Conservation (phyloP, 1,284 basidiomycete species). For the Melampsora larici-populina region DNA sequence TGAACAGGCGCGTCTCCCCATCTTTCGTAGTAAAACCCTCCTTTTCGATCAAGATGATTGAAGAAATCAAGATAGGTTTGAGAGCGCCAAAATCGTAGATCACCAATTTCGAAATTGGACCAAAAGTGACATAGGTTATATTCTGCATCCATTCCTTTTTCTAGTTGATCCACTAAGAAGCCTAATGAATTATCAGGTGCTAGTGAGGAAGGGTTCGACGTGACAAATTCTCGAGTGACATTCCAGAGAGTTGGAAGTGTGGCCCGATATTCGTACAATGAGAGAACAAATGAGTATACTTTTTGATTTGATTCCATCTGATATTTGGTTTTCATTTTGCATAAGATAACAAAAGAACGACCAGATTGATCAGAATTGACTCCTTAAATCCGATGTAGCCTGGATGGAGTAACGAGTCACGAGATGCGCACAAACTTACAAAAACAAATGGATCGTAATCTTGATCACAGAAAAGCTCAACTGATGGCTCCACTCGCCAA, state of each 20-base stretch:
- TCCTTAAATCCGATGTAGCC: too few species aligned
- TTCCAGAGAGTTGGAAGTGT: conserved; percentile 77
- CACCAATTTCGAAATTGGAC: conserved; percentile 68
- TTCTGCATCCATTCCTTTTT: conserved; percentile 58
- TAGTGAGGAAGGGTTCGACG: conserved; percentile 66
- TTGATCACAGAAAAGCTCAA: conserved; percentile 73
- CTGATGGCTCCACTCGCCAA: conserved; percentile 78
- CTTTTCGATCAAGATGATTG: conserved; percentile 68
- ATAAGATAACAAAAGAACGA: too few species aligned
- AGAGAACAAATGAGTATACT: conserved; percentile 68
- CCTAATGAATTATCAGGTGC: conserved; percentile 68
- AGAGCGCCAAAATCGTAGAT: conserved; percentile 69
- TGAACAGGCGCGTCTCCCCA: conserved; percentile 87
- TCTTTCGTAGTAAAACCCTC: conserved; percentile 81
- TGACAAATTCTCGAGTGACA: conserved; percentile 67
- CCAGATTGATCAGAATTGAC: too few species aligned
- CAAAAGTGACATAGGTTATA: conserved; percentile 74
- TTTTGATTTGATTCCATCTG: conserved; percentile 24
- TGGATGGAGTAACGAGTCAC: too few species aligned
- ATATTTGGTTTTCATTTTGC: not conserved
- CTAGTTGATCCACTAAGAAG: conserved; percentile 73
- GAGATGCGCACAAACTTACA: conserved; percentile 1
- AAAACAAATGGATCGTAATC: conserved; percentile 72
- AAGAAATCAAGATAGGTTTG: conserved; percentile 76
- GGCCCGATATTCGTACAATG: conserved; percentile 70